These are phyloP conservation scores for Arabis alpina DNA, from an alignment of 345 rosid genomes.

Conservation along the genomic window DNA sequence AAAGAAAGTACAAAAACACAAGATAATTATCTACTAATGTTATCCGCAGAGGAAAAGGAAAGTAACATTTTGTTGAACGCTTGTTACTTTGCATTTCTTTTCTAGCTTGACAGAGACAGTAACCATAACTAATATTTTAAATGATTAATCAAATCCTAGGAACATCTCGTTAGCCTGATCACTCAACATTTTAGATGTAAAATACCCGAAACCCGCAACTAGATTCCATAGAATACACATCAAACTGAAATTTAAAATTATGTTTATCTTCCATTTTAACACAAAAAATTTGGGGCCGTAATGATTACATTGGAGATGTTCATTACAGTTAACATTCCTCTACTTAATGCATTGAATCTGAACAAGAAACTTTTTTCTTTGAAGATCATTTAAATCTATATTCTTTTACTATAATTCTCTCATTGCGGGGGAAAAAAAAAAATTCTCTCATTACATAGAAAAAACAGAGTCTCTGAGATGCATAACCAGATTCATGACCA, in stretches of 20 bases:
- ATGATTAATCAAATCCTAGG: neutral
- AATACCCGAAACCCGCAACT: too few relatives aligned
- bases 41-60: neutral
- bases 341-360: neutral
- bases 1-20: neutral
- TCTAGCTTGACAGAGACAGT: neutral
- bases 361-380: neutral
- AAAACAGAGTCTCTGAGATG: neutral
- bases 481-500: constrained; percentile 16
- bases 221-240: neutral
- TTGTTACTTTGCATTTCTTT: neutral
- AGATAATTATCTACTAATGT: neutral
- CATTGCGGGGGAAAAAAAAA: too few relatives aligned
- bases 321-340: neutral
- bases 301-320: neutral
- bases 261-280: neutral
- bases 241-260: neutral
- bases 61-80: neutral
- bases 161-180: neutral
- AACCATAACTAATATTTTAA: neutral
- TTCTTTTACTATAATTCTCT: too few relatives aligned
- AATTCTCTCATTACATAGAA: too few relatives aligned
- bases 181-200: neutral
- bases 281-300: neutral
- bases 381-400: too few relatives aligned